Percentiles rank a stretch among this genome's conserved stretches.
These are phyloP conservation scores for Zea luxurians DNA, from an alignment of 176 grass and related monocot genomes.

Conservation along the genomic window DNA sequence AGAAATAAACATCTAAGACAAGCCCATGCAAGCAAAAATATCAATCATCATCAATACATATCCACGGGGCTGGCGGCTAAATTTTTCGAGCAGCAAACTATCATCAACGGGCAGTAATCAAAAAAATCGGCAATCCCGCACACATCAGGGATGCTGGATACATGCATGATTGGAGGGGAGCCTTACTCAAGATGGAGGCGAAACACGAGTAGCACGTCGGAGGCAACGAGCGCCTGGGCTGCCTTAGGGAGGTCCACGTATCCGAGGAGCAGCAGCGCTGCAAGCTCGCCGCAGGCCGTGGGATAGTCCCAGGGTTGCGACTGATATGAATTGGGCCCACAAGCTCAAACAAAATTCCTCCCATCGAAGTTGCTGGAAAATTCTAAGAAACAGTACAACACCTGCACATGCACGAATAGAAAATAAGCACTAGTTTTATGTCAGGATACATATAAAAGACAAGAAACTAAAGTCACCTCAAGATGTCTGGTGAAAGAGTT, in stretches of 20 bases:
- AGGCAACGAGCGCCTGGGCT: constrained; percentile 53
- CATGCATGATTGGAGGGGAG: neutral
- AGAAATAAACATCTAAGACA: too few relatives aligned
- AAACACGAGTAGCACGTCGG: constrained; percentile 66
- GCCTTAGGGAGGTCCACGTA: constrained; percentile 62
- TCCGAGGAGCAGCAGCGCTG: constrained; percentile 56
- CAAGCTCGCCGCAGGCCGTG: too few relatives aligned
- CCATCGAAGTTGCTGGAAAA: too few relatives aligned
- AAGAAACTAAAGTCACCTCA: too few relatives aligned
- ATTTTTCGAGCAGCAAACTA: neutral
- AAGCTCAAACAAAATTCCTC: too few relatives aligned
- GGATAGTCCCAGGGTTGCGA: too few relatives aligned
- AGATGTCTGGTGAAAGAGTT: too few relatives aligned
- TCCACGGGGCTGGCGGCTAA: neutral
- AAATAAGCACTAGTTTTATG: too few relatives aligned
- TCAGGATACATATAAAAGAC: too few relatives aligned
- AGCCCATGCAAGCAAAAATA: neutral
- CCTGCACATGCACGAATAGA: too few relatives aligned
- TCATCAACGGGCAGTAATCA: neutral
- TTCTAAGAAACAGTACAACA: too few relatives aligned
- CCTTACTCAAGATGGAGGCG: constrained; percentile 69
- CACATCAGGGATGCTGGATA: neutral
- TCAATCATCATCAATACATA: neutral
- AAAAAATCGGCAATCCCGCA: neutral
- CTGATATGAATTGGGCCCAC: too few relatives aligned